Evolutionary conservation across 228 moss, liverwort and hornwort genomes (phyloP).

Genomic region (Sphagnum magellanicum): DNA sequence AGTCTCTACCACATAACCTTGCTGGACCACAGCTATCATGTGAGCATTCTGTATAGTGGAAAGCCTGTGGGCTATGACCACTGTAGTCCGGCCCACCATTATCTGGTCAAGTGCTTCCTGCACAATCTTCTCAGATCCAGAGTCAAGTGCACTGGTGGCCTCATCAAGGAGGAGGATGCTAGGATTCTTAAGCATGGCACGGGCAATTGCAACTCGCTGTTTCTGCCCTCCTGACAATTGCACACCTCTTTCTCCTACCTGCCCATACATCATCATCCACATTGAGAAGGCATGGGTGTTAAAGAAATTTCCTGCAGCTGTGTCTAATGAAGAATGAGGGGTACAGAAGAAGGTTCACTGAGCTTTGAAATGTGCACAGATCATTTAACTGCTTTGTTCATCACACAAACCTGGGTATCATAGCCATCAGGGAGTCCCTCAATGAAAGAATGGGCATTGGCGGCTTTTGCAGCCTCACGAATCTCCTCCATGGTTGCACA

Average conservation of each 20-base stretch:
- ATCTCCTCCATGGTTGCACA: slow-evolving; percentile 84
- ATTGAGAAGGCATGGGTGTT: too few species aligned
- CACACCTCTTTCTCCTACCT: slow-evolving; percentile 98
- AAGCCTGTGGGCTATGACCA: slow-evolving; percentile 84
- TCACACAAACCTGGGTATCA: slow-evolving; percentile 66
- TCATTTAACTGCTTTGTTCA: not conserved
- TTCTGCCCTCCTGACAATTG: slow-evolving; percentile 98
- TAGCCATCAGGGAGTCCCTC: slow-evolving; percentile 58
- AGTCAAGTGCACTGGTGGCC: slow-evolving; percentile 96
- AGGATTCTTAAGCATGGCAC: slow-evolving; percentile 94
- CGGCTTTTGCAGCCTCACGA: slow-evolving; percentile 75
- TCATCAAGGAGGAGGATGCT: slow-evolving; percentile 87
- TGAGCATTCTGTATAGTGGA: slow-evolving; percentile 85
- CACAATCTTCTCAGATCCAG: slow-evolving; percentile 79
- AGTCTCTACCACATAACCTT: slow-evolving; percentile 77
- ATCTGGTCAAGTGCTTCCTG: slow-evolving; percentile 92
- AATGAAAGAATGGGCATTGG: slow-evolving; percentile 87
- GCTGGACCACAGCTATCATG: slow-evolving; percentile 82
- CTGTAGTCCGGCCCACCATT: slow-evolving; percentile 82
- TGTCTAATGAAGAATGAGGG: too few species aligned
- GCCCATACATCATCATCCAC: not conserved
- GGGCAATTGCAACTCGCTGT: slow-evolving; percentile 94
- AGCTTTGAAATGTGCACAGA: too few species aligned
- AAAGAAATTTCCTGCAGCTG: too few species aligned
- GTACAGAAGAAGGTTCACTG: too few species aligned